Percentiles rank a stretch among this genome's conserved stretches.
These are phyloP conservation scores for Isatis tinctoria DNA, from an alignment of 345 rosid genomes.

Conservation along the genomic window DNA sequence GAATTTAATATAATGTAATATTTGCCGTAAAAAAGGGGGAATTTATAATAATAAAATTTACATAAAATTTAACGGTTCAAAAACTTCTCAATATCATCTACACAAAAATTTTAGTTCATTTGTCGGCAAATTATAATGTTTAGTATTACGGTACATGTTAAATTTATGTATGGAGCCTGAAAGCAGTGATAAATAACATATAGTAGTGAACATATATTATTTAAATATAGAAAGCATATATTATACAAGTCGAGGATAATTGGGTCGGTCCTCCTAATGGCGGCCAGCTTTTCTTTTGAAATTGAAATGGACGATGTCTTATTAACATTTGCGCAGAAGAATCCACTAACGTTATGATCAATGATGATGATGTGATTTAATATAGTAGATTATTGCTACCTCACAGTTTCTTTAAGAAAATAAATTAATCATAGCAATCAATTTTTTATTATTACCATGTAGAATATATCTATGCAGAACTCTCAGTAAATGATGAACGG, in stretches of 20 bases:
- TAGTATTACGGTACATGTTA: too few relatives aligned
- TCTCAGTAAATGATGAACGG: background rate
- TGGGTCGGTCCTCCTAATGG: constrained; percentile 27
- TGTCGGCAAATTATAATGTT: too few relatives aligned
- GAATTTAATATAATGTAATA: too few relatives aligned
- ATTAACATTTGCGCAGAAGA: constrained; percentile 15
- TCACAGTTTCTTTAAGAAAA: background rate
- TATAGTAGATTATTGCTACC: background rate
- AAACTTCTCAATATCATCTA: too few relatives aligned
- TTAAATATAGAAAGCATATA: constrained; percentile 10
- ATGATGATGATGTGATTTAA: constrained; percentile 30
- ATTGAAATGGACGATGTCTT: constrained; percentile 24
- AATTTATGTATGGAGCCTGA: background rate
- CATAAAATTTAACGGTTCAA: too few relatives aligned
- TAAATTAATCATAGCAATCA: background rate
- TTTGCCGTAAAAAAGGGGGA: too few relatives aligned
- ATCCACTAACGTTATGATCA: constrained; percentile 31
- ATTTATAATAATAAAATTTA: too few relatives aligned
- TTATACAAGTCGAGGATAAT: constrained; percentile 15
- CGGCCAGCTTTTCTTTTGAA: constrained; percentile 31
- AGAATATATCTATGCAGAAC: background rate
- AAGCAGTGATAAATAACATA: background rate
- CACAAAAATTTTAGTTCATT: too few relatives aligned
- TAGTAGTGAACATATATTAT: background rate
- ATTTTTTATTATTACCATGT: background rate